Evolutionary conservation across 495 filamentous ascomycete species (phyloP).

Genomic region (Xylaria nigripes): DNA sequence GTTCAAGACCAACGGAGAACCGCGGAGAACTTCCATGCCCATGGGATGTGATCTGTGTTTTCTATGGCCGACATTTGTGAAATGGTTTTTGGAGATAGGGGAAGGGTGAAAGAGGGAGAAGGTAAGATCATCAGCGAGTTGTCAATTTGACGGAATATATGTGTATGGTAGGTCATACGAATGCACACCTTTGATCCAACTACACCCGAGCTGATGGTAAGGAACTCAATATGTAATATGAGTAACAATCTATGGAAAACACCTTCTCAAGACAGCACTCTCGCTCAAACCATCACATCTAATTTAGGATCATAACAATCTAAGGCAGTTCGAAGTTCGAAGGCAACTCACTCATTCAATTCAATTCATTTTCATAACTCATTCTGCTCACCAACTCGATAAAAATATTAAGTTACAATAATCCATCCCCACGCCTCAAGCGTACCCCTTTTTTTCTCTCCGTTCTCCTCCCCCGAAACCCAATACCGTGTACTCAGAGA

Average conservation of each 20-base stretch:
- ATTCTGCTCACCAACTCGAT: slow-evolving; percentile 2
- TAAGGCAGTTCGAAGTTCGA: no score
- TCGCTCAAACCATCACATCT: no score
- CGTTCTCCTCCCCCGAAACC: neutral
- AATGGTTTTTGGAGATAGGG: neutral
- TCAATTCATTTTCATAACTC: slow-evolving; percentile 15
- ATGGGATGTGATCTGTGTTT: neutral
- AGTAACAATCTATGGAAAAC: no score
- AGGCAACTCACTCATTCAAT: neutral
- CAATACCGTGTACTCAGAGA: no score
- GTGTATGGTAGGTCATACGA: no score
- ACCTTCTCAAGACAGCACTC: no score
- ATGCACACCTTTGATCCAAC: no score
- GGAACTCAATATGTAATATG: no score
- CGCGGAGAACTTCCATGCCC: neutral
- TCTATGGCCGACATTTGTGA: slow-evolving; percentile 4
- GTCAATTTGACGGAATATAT: neutral
- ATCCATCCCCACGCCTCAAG: neutral
- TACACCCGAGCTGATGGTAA: no score
- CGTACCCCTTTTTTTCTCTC: neutral
- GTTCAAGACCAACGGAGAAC: slow-evolving; percentile 1
- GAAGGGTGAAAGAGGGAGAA: no score
- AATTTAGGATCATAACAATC: no score
- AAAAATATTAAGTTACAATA: neutral
- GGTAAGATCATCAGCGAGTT: no score